phyloP scores from a whole-genome alignment of 202 grass and related monocot genomes.

The Eragrostis tef region DNA sequence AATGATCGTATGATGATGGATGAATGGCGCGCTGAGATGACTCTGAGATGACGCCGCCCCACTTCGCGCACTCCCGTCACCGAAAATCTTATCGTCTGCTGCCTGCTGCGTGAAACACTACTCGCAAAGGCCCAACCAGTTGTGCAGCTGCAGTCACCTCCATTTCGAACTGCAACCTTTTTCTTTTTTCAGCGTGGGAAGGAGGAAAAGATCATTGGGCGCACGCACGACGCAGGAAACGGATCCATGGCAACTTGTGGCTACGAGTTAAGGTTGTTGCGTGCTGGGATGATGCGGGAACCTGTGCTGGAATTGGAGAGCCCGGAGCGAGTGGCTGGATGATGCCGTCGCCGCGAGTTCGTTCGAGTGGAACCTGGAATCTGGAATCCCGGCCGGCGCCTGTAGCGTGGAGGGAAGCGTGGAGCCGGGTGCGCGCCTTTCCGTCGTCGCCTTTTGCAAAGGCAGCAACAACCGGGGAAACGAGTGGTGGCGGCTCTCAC shows the following conservation, averaged over 20 bases:
- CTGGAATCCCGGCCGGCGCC: slow-evolving; percentile 33
- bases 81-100: not conserved
- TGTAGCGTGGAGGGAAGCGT: not conserved
- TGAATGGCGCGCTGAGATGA: slow-evolving; percentile 18
- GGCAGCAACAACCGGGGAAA: not conserved
- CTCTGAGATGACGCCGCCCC: not conserved
- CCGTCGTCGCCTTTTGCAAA: slow-evolving; percentile 20
- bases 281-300: slow-evolving; percentile 5
- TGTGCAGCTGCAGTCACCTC: not conserved
- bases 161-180: not conserved
- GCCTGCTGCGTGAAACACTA: not conserved
- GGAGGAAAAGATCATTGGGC: not conserved
- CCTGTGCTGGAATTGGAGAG: not conserved
- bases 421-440: not conserved
- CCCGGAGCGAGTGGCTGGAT: slow-evolving; percentile 6
- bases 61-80: not conserved
- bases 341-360: slow-evolving; percentile 5
- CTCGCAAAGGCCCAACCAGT: not conserved
- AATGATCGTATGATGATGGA: slow-evolving; percentile 42
- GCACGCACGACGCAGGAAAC: too few relatives aligned
- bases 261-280: not conserved
- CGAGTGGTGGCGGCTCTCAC: not conserved
- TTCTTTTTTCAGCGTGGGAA: too few relatives aligned
- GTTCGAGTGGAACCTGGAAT: slow-evolving; percentile 36
- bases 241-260: not conserved